Base-by-base conservation (phyloP, 2,329 filamentous ascomycete species). In the Fusarium anthophilum region DNA sequence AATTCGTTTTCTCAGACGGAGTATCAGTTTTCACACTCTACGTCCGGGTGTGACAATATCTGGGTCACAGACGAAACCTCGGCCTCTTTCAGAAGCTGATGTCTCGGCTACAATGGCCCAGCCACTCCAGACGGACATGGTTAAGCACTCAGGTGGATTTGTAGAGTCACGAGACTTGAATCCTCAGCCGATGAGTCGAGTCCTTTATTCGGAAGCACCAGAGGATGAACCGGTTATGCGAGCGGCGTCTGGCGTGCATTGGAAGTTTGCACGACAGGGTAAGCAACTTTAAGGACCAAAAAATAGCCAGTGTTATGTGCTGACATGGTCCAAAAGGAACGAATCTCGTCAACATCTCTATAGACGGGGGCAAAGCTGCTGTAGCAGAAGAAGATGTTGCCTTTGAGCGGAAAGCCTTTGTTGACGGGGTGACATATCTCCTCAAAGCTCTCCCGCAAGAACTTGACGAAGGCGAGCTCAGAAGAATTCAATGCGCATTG, bases 391-490 rank as follows among this genome's bases (percentile, higher is more conserved):
- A 79, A 50, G 73, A 77, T 32, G 65, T 73, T 11, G 69, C 74
- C 2, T 82, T 82, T 66, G 87, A 89, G 57, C 86, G 91, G 32
- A 89, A 90, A 71, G 85, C 91, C 15, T 93, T 92, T 79, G 81
- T 93, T 55, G 89, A 92, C 74, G 87, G 89, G 66, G 81, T 92
- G 8, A 87, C 88, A 6, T 92, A 92, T 79, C 83, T 93, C 30
- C 84, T 93, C n/a, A 87, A 87, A 69, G 91, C 88, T 13, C 84
- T 93, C 1, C 91, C 91, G 0, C 69, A 81, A 4, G 84, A 91
- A 56, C 85, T 93, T 37, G 87, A 86, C 38, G 81, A 82, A 6
- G 85, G 87, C 70, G 91, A 93, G 78, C 79, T 82, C 35, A 78
- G 86, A 30, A 86, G 76, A 48, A 75, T 76, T 26, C 75, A 76